These are phyloP conservation scores for Tolypocladium tundrense DNA, from an alignment of 2,329 filamentous ascomycete genomes.

Conservation along the genomic window DNA sequence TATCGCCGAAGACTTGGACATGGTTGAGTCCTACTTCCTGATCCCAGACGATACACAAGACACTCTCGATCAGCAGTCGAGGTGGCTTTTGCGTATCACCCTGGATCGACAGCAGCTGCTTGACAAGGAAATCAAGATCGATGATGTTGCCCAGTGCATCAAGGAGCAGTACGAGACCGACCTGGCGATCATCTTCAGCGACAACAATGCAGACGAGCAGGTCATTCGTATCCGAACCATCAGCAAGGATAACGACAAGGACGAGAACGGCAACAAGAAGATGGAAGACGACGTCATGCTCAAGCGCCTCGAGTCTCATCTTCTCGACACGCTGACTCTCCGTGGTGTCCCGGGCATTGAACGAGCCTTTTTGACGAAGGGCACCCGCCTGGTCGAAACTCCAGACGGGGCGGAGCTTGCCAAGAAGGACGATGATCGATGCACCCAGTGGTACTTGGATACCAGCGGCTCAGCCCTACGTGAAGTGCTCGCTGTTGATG, in stretches of 20 bases:
- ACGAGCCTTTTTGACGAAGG: constrained; percentile 85
- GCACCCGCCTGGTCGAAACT: constrained; percentile 55
- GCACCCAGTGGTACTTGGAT: constrained; percentile 92
- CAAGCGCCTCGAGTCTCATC: constrained; percentile 82
- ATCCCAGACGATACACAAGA: constrained; percentile 68
- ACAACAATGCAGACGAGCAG: constrained; percentile 94
- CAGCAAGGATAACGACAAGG: constrained; percentile 57
- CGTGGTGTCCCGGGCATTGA: constrained; percentile 85
- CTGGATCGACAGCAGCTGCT: constrained; percentile 90
- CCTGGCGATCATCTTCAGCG: constrained; percentile 88
- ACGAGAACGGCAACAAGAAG: constrained; percentile 50
- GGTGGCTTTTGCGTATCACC: constrained; percentile 89
- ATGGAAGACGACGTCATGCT: constrained; percentile 86
- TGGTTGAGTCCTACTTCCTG: constrained; percentile 95
- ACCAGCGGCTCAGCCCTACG: constrained; percentile 84
- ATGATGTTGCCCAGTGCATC: constrained; percentile 82
- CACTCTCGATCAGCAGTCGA: constrained; percentile 64
- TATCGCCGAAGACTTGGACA: constrained; percentile 80
- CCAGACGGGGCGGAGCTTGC: constrained; percentile 64
- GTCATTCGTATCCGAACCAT: constrained; percentile 88
- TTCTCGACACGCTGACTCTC: constrained; percentile 82
- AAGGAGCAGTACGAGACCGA: constrained; percentile 81
- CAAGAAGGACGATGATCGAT: constrained; percentile 61
- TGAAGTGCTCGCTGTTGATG: constrained; percentile 74
- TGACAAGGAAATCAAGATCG: constrained; percentile 84